phyloP scores from a whole-genome alignment of 176 grass and related monocot species.

The Carex kokanica region DNA sequence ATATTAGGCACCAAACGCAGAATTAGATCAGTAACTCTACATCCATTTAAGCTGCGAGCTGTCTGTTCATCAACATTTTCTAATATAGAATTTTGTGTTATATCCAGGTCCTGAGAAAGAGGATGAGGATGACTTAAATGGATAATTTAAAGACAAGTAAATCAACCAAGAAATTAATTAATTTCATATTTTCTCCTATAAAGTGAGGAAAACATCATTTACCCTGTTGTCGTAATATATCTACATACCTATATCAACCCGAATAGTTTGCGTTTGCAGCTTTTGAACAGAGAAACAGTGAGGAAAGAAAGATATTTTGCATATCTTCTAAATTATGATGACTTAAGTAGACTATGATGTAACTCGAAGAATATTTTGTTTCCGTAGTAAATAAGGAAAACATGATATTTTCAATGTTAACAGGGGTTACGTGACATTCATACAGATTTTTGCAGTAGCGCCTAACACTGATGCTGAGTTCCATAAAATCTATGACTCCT shows the following conservation, averaged over 20 bases:
- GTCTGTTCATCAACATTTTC: conserved; percentile 89
- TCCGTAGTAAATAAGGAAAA: not conserved
- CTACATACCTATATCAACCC: not conserved
- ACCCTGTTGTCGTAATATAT: not conserved
- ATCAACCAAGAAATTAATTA: not conserved
- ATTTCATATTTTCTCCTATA: not conserved
- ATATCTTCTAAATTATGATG: not conserved
- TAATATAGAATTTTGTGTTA: conserved; percentile 86
- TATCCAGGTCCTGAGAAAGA: conserved; percentile 68
- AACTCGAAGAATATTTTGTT: not conserved
- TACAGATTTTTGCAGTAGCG: not conserved
- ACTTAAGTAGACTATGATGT: not conserved
- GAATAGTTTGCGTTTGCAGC: not conserved
- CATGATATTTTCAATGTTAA: not conserved
- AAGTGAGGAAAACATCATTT: not conserved
- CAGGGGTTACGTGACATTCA: not conserved
- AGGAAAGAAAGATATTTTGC: not conserved
- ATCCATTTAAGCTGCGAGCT: conserved; percentile 87
- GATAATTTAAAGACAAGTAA: conserved; percentile 7
- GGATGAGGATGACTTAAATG: conserved; percentile 11
- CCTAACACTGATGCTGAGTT: not conserved
- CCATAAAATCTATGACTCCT: not conserved
- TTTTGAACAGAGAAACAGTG: not conserved
- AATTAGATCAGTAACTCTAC: conserved; percentile 90
- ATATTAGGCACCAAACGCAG: conserved; percentile 79